Evolutionary conservation across 495 filamentous ascomycete genomes (phyloP).

Genomic region (Podospora bellae-mahoneyi): DNA sequence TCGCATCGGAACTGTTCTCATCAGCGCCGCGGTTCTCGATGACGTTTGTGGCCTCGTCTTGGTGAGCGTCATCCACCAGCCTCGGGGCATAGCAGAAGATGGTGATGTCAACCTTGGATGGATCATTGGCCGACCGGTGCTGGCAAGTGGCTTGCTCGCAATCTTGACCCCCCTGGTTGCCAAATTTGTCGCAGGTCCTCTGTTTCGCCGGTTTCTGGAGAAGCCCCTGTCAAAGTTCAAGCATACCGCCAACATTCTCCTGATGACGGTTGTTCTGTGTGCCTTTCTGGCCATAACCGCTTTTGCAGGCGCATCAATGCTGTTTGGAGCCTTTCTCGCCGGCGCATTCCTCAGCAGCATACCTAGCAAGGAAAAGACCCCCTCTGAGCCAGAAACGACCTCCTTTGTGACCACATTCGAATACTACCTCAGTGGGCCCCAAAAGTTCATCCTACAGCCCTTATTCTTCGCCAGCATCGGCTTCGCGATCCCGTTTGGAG

Average conservation of each 20-base stretch:
- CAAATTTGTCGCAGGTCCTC: constrained; percentile 16
- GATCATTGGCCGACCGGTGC: constrained; percentile 30
- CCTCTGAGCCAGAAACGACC: constrained; percentile 1
- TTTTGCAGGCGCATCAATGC: constrained; percentile 59
- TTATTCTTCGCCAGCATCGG: constrained; percentile 82
- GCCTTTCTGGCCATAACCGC: constrained; percentile 27
- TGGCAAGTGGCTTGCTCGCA: constrained; percentile 27
- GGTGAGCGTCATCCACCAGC: constrained; percentile 59
- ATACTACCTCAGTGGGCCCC: constrained; percentile 51
- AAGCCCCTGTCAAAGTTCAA: constrained; percentile 1
- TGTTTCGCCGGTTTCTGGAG: constrained; percentile 20
- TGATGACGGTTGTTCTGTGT: constrained; percentile 23
- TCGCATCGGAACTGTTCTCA: constrained; percentile 65
- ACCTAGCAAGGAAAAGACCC: constrained; percentile 5
- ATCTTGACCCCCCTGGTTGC: constrained; percentile 26
- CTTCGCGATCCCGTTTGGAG: constrained; percentile 70
- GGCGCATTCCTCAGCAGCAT: constrained; percentile 51
- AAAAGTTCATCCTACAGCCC: constrained; percentile 59
- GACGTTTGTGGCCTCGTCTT: constrained; percentile 80
- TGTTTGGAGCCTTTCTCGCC: constrained; percentile 69
- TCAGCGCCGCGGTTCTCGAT: constrained; percentile 75
- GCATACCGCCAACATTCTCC: constrained; percentile 18
- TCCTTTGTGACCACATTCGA: constrained; percentile 50
- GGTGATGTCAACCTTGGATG: constrained; percentile 20
- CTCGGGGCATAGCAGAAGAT: constrained; percentile 33